Conservation (phyloP, 2,329 filamentous ascomycete species). For the Emericellopsis cladophorae region DNA sequence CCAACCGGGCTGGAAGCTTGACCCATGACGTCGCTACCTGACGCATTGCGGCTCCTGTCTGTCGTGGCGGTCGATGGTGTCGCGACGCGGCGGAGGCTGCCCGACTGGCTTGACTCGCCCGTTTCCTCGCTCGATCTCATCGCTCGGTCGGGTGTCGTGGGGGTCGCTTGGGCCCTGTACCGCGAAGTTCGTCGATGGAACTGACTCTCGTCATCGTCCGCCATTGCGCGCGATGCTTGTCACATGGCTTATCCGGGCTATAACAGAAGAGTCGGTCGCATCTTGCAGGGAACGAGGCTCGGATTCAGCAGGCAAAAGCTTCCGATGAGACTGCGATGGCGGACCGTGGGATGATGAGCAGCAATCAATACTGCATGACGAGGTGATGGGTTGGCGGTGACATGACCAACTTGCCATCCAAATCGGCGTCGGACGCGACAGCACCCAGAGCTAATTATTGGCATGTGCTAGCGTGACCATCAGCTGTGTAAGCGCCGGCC, state of each 20-base stretch:
- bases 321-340: too few species aligned
- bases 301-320: too few species aligned
- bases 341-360: too few species aligned
- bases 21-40: not conserved
- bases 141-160: not conserved
- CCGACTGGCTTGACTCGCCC: conserved; percentile 29
- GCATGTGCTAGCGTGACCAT: not conserved
- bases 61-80: not conserved
- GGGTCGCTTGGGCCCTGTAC: conserved; percentile 2
- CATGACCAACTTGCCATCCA: too few species aligned
- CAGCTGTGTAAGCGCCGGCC: too few species aligned
- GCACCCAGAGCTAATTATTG: not conserved
- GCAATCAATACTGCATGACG: too few species aligned
- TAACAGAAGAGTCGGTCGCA: not conserved
- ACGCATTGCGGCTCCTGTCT: not conserved
- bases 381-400: too few species aligned
- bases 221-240: conserved; percentile 1
- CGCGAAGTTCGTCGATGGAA: not conserved
- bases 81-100: conserved; percentile 12
- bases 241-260: conserved; percentile 1
- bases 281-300: too few species aligned
- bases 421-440: too few species aligned
- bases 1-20: conserved; percentile 6
- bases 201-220: not conserved
- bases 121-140: conserved; percentile 23